These are phyloP conservation scores for Podaxis rugospora DNA, from an alignment of 768 basidiomycete genomes.

Conservation along the genomic window DNA sequence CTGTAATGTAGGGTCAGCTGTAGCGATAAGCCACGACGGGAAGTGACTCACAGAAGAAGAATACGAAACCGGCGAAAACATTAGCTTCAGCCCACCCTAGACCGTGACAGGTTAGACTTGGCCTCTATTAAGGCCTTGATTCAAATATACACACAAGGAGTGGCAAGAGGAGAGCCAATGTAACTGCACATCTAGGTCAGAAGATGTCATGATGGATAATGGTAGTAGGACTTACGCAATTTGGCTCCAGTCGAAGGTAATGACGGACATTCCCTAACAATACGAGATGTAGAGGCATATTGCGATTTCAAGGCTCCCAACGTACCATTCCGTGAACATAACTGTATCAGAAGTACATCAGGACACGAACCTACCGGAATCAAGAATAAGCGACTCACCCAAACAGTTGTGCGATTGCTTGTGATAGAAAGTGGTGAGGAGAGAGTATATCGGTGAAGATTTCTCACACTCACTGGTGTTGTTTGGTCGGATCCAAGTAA, in stretches of 20 bases:
- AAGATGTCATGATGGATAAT: not conserved
- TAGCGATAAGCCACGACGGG: not conserved
- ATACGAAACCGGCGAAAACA: conserved; percentile 51
- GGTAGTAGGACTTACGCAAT: conserved; percentile 40
- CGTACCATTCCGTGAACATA: conserved; percentile 43
- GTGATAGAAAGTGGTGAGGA: conserved; percentile 5
- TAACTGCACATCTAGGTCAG: conserved; percentile 19
- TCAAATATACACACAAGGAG: conserved; percentile 27
- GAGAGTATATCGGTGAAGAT: not conserved
- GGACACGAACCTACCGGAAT: too few species aligned
- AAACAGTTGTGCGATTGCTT: conserved; percentile 42
- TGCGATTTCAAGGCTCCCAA: conserved; percentile 11
- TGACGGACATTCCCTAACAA: conserved; percentile 35
- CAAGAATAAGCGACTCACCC: conserved; percentile 27
- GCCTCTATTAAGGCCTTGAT: not conserved
- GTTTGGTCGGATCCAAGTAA: conserved; percentile 49
- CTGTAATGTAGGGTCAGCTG: conserved; percentile 16
- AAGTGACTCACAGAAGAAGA: conserved; percentile 52
- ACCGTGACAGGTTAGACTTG: conserved; percentile 1
- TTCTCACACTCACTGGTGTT: conserved; percentile 33
- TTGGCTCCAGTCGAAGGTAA: conserved; percentile 54
- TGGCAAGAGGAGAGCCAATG: conserved; percentile 51
- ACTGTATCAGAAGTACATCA: conserved; percentile 15
- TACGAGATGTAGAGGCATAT: conserved; percentile 20
- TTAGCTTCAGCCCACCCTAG: conserved; percentile 72